Percentiles rank a stretch among this genome's conserved stretches.
These are phyloP conservation scores for Pestalotiopsis fici DNA, from an alignment of 2,329 filamentous ascomycete species.

Conservation along the genomic window DNA sequence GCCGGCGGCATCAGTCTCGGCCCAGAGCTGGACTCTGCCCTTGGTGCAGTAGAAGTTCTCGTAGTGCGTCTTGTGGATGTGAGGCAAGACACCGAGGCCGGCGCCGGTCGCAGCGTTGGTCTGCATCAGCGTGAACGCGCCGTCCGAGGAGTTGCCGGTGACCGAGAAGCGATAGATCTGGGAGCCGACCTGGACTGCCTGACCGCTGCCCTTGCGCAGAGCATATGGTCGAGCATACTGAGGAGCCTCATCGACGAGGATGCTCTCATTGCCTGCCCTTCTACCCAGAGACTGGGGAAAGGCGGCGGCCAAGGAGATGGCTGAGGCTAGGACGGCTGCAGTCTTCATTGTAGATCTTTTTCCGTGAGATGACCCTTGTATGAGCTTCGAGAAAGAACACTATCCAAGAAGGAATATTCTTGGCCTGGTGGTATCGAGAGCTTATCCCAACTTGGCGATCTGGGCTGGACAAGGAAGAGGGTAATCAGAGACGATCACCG, in stretches of 20 bases:
- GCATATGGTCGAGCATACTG: slow-evolving; percentile 34
- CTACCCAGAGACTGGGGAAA: not conserved
- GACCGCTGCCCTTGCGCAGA: slow-evolving; percentile 32
- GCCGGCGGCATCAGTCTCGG: slow-evolving; percentile 22
- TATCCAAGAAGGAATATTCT: not conserved
- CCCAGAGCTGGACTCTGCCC: slow-evolving; percentile 46
- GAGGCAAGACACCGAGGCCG: slow-evolving; percentile 41
- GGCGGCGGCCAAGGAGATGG: not conserved
- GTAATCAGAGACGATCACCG: not conserved
- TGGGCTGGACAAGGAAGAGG: not conserved
- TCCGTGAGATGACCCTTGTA: not conserved
- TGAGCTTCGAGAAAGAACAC: not conserved
- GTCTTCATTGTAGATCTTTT: not conserved
- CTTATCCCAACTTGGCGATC: not conserved
- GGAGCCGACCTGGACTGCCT: slow-evolving; percentile 32
- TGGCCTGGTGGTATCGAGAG: not conserved
- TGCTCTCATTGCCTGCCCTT: not conserved
- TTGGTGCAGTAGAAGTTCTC: slow-evolving; percentile 48
- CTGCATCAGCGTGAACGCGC: slow-evolving; percentile 44
- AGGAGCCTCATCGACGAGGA: slow-evolving; percentile 23
- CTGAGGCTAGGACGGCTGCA: not conserved
- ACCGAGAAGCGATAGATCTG: slow-evolving; percentile 35
- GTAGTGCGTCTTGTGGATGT: slow-evolving; percentile 41
- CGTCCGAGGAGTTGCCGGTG: slow-evolving; percentile 42
- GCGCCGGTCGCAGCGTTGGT: slow-evolving; percentile 39